Percentiles rank a stretch among this genome's conserved stretches.
Evolutionary conservation across 495 filamentous ascomycete genomes (phyloP).

Genomic region (Lasiosphaeria ovina): DNA sequence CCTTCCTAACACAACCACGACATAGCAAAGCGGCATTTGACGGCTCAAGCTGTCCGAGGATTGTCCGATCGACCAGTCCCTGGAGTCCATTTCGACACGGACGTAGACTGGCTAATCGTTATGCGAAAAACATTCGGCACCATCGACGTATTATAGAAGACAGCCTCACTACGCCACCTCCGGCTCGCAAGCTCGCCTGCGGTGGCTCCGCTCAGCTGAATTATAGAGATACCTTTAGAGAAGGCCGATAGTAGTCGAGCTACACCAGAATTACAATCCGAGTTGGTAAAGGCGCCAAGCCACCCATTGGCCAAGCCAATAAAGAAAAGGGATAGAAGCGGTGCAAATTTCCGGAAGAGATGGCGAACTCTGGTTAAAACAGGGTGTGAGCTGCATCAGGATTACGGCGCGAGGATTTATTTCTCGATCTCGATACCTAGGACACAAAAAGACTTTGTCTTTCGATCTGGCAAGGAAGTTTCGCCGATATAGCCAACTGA

Average conservation of each 20-base stretch:
- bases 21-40: too few species aligned
- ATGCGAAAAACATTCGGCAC: too few species aligned
- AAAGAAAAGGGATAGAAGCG: constrained; percentile 14
- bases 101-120: too few species aligned
- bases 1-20: too few species aligned
- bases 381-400: constrained; percentile 5
- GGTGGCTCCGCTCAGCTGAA: too few species aligned
- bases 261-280: constrained; percentile 2
- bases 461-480: constrained; percentile 10
- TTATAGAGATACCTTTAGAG: constrained; percentile 4
- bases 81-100: too few species aligned
- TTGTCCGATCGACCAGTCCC: too few species aligned
- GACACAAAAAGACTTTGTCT: constrained; percentile 14
- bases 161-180: too few species aligned
- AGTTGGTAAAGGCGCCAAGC: background rate
- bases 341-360: constrained; percentile 15
- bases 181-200: too few species aligned
- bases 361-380: constrained; percentile 14
- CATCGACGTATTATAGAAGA: too few species aligned
- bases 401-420: constrained; percentile 13
- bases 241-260: constrained; percentile 1
- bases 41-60: too few species aligned
- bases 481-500: constrained; percentile 8
- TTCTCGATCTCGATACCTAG: constrained; percentile 15
- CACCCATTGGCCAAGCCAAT: constrained; percentile 6